Evolutionary conservation across 2,329 filamentous ascomycete species (phyloP), one percentile per base, ranked within the genome.

Genomic region (Seiridium unicorne): DNA sequence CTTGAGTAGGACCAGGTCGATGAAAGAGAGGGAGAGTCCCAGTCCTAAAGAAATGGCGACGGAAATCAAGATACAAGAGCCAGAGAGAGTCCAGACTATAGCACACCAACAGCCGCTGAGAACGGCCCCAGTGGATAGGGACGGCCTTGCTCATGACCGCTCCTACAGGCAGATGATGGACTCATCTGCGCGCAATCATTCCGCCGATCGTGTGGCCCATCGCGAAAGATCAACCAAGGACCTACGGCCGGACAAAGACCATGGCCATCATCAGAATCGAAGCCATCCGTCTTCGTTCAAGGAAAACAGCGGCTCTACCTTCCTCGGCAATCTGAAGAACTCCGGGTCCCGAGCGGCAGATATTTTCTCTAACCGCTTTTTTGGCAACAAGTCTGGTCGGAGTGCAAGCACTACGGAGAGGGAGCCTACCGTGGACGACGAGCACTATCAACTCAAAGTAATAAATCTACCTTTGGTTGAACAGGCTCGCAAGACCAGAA

Each of bases 401-500:
- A 90, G 88, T 68, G 91, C 90, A 70, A 90, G 87, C 65, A 85
- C 88, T 44, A 84, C 75, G 66, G 90, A 88, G 71, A 89, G 77
- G 63, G 88, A 90, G 62, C 77, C 81, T 3, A 74, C 84, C 2
- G 77, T 92, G 10, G 92, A 92, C 65, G 89, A 93, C 68, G 92
- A 95, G 70, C 89, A 92, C 68, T 97, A 97, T 69, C 83, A 90
- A 58, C 83, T 93, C 69, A 92, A 90, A 67, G 88, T 96, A 48
- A 92, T 98, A 72, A 96, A 95, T 69, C 80, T 91, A 55, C 92
- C 93, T 1, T 79, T 98, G 36, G 83, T 96, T 34, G 90, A 97
- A 72, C 94, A 98, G 76, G 93, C 93, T 5, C 87, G 94, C n/a
- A 81, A 88, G 64, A 97, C 94, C 0, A 86, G 94, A 64, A 97